A percentile compares a stretch with the other conserved stretches of the same genome.
Conservation (phyloP, 169 alveolate genomes). For the Miamiensis avidus region DNA sequence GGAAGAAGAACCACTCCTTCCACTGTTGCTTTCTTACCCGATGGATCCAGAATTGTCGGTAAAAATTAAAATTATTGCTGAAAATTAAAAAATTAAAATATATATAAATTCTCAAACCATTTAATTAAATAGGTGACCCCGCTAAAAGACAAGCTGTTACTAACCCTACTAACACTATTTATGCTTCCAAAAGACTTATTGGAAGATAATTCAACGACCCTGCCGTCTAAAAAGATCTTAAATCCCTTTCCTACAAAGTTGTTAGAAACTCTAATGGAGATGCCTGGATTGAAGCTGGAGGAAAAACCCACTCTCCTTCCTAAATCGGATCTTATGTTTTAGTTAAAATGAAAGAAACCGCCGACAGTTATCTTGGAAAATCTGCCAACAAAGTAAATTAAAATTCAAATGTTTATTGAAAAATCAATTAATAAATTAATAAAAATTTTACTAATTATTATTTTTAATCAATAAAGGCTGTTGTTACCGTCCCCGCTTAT, state of each 20-base stretch:
- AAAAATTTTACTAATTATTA: too few species aligned
- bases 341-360: constrained; percentile 96
- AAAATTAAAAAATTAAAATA: too few species aligned
- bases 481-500: constrained; percentile 97
- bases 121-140: too few species aligned
- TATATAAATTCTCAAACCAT: too few species aligned
- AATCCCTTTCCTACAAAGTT: constrained; percentile 95
- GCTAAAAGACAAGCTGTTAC: constrained; percentile 98
- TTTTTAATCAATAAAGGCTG: too few species aligned
- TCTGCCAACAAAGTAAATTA: constrained; percentile 91
- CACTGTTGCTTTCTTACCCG: constrained; percentile 96
- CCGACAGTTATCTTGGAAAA: constrained; percentile 95
- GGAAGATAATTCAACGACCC: constrained; percentile 97
- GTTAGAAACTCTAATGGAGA: constrained; percentile 97
- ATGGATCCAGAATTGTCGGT: constrained; percentile 96
- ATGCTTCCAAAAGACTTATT: constrained; percentile 95
- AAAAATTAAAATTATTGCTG: too few species aligned
- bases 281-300: constrained; percentile 98
- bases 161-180: constrained; percentile 96
- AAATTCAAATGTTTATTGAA: too few species aligned
- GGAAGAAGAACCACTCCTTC: constrained; percentile 99
- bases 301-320: constrained; percentile 95
- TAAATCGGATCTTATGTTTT: constrained; percentile 97
- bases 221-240: constrained; percentile 96
- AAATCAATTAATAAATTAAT: too few species aligned